Conservation (phyloP, 1,139 yeast genomes). For the Magnusiomyces ingens region DNA sequence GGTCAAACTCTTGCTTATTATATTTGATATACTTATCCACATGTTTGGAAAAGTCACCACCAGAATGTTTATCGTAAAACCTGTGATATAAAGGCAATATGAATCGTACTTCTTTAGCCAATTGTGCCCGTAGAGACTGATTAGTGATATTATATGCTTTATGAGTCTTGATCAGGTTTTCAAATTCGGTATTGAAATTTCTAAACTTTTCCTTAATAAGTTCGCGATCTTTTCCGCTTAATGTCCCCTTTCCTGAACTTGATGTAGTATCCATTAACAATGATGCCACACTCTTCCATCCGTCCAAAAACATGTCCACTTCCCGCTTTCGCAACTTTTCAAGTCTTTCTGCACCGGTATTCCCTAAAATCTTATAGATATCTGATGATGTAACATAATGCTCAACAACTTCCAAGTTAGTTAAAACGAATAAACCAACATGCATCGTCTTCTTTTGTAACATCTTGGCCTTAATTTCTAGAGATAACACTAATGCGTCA, state of each 20-base stretch:
- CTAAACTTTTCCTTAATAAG: conserved; percentile 79
- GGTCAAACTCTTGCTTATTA: conserved; percentile 56
- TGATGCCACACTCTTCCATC: conserved; percentile 78
- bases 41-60: conserved; percentile 68
- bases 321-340: conserved; percentile 68
- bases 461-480: conserved; percentile 48
- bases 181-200: conserved; percentile 76
- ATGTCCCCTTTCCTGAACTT: conserved; percentile 20
- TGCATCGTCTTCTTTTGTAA: conserved; percentile 34
- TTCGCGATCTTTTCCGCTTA: conserved; percentile 61
- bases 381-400: conserved; percentile 61
- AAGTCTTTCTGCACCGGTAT: conserved; percentile 58
- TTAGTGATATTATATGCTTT: conserved; percentile 62
- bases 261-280: conserved; percentile 49
- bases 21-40: conserved; percentile 67
- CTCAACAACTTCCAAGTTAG: conserved; percentile 68
- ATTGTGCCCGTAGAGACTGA: conserved; percentile 50
- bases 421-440: conserved; percentile 63
- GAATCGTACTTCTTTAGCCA: conserved; percentile 63
- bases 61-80: conserved; percentile 67
- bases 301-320: conserved; percentile 66
- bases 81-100: conserved; percentile 79
- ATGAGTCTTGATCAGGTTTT: conserved; percentile 59
- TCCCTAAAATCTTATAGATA: conserved; percentile 51
- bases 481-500: conserved; percentile 60